A percentile compares a stretch with the other conserved stretches of the same genome.
Conservation (phyloP, 1,284 basidiomycete species). For the Melampsora americana region DNA sequence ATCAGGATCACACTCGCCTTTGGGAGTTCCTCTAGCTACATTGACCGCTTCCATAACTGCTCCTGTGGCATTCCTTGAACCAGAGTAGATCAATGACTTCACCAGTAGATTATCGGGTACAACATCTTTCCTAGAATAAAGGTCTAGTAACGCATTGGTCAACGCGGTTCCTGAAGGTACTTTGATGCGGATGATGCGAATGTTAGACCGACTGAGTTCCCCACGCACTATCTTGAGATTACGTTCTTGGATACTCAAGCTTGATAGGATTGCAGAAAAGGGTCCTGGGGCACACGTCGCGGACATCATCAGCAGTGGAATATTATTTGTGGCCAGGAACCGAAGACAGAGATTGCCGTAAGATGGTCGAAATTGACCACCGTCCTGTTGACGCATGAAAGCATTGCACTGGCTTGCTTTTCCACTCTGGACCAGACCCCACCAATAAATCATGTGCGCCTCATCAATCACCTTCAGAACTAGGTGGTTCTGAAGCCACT, state of each 20-base stretch:
- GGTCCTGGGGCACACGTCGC: slow-evolving; percentile 11
- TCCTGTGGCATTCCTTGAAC: background rate
- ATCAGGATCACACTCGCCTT: background rate
- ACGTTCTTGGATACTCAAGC: slow-evolving; percentile 10
- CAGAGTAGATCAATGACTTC: slow-evolving; percentile 7
- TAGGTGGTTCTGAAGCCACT: background rate
- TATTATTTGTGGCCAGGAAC: background rate
- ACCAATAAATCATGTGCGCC: slow-evolving; percentile 4
- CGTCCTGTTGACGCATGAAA: too few relatives aligned
- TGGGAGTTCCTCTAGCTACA: slow-evolving; percentile 8
- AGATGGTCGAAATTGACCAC: too few relatives aligned
- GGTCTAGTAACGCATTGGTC: background rate
- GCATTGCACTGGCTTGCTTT: too few relatives aligned
- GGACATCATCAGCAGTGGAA: background rate
- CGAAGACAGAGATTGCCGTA: too few relatives aligned
- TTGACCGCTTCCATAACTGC: background rate
- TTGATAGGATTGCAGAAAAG: background rate
- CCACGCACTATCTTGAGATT: slow-evolving; percentile 4
- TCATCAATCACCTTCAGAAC: slow-evolving; percentile 8
- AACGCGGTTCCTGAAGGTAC: background rate
- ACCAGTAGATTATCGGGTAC: slow-evolving; percentile 3
- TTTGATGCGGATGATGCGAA: background rate
- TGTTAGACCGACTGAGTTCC: slow-evolving; percentile 3
- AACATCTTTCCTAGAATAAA: background rate
- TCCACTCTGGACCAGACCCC: too few relatives aligned